Percentiles rank a stretch among this genome's conserved stretches.
phyloP scores from a whole-genome alignment of 2,329 filamentous ascomycete species.

The Talaromyces sp. region DNA sequence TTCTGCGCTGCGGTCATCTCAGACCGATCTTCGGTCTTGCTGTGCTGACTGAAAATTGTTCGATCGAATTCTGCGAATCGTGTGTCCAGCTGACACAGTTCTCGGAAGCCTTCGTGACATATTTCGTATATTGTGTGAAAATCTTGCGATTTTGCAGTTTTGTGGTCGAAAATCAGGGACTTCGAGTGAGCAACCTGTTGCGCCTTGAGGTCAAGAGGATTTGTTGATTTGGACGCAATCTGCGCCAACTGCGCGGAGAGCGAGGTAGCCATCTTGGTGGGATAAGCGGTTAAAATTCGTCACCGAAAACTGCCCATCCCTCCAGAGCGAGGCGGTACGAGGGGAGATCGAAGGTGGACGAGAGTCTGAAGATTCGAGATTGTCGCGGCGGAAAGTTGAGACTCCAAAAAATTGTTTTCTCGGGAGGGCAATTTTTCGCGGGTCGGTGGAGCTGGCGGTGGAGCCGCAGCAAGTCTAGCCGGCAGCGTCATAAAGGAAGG shows the following conservation, averaged over 20 bases:
- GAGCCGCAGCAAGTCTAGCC: conserved; percentile 15
- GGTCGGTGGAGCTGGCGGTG: conserved; percentile 8
- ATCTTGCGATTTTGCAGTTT: conserved; percentile 78
- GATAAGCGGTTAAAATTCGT: neutral
- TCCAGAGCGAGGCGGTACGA: neutral
- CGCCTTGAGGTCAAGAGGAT: conserved; percentile 86
- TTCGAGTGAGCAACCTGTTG: conserved; percentile 89
- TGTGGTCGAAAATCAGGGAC: conserved; percentile 87
- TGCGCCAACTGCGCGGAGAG: conserved; percentile 91
- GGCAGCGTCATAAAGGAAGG: neutral
- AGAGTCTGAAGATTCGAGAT: neutral
- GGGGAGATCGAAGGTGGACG: neutral
- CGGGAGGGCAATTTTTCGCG: conserved; percentile 23
- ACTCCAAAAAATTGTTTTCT: conserved; percentile 17
- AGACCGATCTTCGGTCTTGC: conserved; percentile 78
- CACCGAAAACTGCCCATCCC: conserved; percentile 5
- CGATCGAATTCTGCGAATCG: conserved; percentile 69
- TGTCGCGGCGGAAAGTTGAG: conserved; percentile 1
- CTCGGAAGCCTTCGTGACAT: conserved; percentile 83
- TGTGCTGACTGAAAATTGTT: conserved; percentile 89
- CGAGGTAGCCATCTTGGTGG: conserved; percentile 65
- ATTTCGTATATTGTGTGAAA: conserved; percentile 84
- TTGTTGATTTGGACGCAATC: conserved; percentile 83
- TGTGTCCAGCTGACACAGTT: conserved; percentile 79
- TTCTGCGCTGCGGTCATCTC: conserved; percentile 81